phyloP scores from a whole-genome alignment of 2,329 filamentous ascomycete species.

The Hymenotorrendiella dingleyae region DNA sequence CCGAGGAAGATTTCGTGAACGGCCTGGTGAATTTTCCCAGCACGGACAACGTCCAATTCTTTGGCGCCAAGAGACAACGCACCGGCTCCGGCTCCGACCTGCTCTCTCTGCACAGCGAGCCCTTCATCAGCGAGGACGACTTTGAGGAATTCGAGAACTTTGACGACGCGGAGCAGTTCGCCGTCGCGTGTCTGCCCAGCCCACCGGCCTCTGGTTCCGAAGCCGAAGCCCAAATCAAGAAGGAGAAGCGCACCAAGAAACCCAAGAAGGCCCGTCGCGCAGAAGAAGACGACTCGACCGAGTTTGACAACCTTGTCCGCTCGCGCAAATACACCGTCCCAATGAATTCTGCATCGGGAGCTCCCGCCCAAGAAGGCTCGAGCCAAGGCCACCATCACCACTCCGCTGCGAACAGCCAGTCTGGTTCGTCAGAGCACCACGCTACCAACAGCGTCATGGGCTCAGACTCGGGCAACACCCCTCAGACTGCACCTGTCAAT shows the following conservation, averaged over 20 bases:
- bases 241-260: conserved; percentile 52
- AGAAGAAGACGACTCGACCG: conserved; percentile 29
- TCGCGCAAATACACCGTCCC: conserved; percentile 31
- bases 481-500: conserved; percentile 57
- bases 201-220: conserved; percentile 50
- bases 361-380: conserved; percentile 25
- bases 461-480: conserved; percentile 30
- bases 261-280: conserved; percentile 39
- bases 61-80: conserved; percentile 61
- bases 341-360: conserved; percentile 28
- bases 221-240: conserved; percentile 42
- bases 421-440: conserved; percentile 36
- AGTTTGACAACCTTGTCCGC: conserved; percentile 31
- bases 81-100: conserved; percentile 63
- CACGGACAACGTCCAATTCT: conserved; percentile 51
- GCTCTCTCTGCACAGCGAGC: conserved; percentile 66
- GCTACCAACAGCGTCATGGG: conserved; percentile 36
- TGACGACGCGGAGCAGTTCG: conserved; percentile 59
- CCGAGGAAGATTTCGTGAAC: conserved; percentile 79
- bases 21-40: conserved; percentile 65
- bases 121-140: conserved; percentile 70
- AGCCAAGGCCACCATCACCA: conserved; percentile 20
- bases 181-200: conserved; percentile 56
- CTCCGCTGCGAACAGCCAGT: conserved; percentile 36
- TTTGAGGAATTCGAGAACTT: conserved; percentile 72